Evolutionary conservation across 2,329 filamentous ascomycete species (phyloP).

Genomic region (Arachnomyces sp.): DNA sequence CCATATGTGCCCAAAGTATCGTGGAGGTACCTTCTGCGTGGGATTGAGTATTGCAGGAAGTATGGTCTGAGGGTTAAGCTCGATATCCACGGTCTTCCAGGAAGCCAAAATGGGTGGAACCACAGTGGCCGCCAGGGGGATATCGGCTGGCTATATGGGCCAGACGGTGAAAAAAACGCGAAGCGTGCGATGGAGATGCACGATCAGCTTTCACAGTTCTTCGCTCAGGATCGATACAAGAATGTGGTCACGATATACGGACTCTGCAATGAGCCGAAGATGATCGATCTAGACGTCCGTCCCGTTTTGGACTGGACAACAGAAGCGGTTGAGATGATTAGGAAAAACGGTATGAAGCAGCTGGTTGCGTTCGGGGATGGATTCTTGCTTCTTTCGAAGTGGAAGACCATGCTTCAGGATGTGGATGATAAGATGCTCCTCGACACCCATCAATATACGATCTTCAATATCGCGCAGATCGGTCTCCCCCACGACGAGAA

Average conservation of each 20-base stretch:
- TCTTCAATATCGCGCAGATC: constrained; percentile 89
- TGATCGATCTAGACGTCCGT: constrained; percentile 59
- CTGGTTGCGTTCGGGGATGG: constrained; percentile 86
- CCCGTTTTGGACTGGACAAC: constrained; percentile 73
- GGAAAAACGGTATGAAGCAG: constrained; percentile 63
- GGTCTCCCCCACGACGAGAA: constrained; percentile 73
- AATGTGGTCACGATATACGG: constrained; percentile 91
- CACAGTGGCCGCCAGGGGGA: constrained; percentile 76
- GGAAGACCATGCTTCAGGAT: constrained; percentile 72
- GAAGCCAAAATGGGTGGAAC: constrained; percentile 96
- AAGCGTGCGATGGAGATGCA: constrained; percentile 81
- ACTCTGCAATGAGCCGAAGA: constrained; percentile 86
- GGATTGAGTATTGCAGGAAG: constrained; percentile 87
- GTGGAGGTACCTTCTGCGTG: constrained; percentile 88
- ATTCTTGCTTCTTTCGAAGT: constrained; percentile 83
- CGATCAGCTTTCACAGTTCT: constrained; percentile 79
- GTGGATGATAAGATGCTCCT: constrained; percentile 64
- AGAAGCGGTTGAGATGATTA: constrained; percentile 62
- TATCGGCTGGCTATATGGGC: constrained; percentile 88
- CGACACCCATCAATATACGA: constrained; percentile 98
- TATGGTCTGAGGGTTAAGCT: constrained; percentile 88
- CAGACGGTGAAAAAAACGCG: constrained; percentile 67
- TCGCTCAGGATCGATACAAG: constrained; percentile 83
- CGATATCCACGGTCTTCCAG: constrained; percentile 83
- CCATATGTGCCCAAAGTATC: constrained; percentile 79